Evolutionary conservation across 1,139 yeast species (phyloP), one percentile per base, ranked within the genome.

Genomic region (Ogataea hybrid): DNA sequence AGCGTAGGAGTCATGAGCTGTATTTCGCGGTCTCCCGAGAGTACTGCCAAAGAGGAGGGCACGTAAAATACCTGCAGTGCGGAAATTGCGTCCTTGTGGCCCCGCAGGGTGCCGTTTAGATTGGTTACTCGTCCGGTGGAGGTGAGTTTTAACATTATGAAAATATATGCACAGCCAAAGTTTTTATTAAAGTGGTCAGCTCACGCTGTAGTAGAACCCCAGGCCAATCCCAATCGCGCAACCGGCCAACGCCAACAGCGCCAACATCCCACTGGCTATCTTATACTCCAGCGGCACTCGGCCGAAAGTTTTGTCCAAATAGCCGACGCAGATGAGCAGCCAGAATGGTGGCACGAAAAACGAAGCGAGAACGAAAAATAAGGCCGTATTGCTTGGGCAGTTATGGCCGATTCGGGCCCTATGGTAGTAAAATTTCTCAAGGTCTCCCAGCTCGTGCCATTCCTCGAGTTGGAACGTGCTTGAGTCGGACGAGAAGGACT

Each of bases 281-380:
- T 57, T 58, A 35, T 46, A 47, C 6, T 15, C 25, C 11, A 25
- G 33, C 9, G 54, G 52, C 12, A 59, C 30, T 6, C 30, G 39
- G 7, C 62, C 63, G 35, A 56, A 48, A 6, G 43, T 42, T n/a
- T 40, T 39, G 41, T 58, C 63, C 11, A 57, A 27, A 25, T 43
- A 49, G 11, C 63, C 63, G 2, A 47, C 38, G 2, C 53, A 48
- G 10, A 58, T 54, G 4, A 58, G 28, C 9, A 57, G 39, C 53
- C 56, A 53, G 32, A 59, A 51, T 10, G 63, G 62, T 9, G 63
- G 63, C 9, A 53, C 54, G 9, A 59, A 10, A 16, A 53, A 33
- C 5, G 59, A 50, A 10, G 48, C 18, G 2, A 52, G 14, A 1
- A 59, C 25, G 7, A 57, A 36, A 3, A 51, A 9, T 6, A 47